These are phyloP conservation scores for Ophiocytium majus DNA, from an alignment of 352 stramenopile genomes.

Conservation along the genomic window DNA sequence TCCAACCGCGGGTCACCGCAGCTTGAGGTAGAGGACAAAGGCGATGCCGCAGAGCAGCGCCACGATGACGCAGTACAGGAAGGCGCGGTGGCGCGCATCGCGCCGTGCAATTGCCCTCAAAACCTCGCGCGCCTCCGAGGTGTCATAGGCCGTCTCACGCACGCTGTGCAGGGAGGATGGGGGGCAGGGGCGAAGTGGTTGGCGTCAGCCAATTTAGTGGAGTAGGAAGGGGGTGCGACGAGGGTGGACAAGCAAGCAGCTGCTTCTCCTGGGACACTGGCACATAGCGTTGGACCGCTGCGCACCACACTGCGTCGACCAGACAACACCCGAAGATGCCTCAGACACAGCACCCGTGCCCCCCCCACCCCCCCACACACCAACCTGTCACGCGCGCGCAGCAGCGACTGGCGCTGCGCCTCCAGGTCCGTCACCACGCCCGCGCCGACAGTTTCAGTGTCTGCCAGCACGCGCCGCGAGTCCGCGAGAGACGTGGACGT, in stretches of 20 bases:
- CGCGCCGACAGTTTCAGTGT: slow-evolving; percentile 22
- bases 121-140: background rate
- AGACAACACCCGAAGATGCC: no score
- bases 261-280: no score
- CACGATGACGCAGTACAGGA: slow-evolving; percentile 18
- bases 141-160: background rate
- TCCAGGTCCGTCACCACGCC: slow-evolving; percentile 18
- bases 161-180: no score
- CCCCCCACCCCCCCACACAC: no score
- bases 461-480: slow-evolving; percentile 18
- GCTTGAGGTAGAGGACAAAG: slow-evolving; percentile 21
- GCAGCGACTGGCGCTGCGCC: slow-evolving; percentile 16
- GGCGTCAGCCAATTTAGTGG: no score
- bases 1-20: no score
- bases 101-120: slow-evolving; percentile 9
- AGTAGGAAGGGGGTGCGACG: no score
- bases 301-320: no score
- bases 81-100: background rate
- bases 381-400: slow-evolving; percentile 6
- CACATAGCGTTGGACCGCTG: no score
- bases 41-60: slow-evolving; percentile 14
- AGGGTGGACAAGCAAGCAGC: no score
- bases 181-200: no score
- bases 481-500: background rate
- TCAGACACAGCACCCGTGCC: background rate